A percentile compares a stretch with the other conserved stretches of the same genome.
phyloP scores from a whole-genome alignment of 2,329 filamentous ascomycete genomes.

The Xylaria polymorpha region DNA sequence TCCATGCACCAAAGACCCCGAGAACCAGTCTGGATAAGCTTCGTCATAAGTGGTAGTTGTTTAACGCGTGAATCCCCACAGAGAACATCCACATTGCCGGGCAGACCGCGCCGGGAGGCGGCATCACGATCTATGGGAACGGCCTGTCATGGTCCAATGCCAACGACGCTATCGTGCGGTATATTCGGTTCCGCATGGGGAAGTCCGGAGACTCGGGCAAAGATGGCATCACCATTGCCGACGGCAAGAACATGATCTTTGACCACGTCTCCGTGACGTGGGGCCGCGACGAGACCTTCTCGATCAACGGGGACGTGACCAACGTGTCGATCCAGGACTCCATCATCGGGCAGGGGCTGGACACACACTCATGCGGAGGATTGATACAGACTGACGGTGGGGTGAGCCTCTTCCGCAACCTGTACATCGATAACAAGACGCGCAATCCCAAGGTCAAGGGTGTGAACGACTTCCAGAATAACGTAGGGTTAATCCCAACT shows the following conservation, averaged over 20 bases:
- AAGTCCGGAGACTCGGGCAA: slow-evolving; percentile 62
- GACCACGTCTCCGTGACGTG: slow-evolving; percentile 65
- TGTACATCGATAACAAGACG: slow-evolving; percentile 69
- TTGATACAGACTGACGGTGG: slow-evolving; percentile 63
- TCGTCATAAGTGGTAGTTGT: neutral
- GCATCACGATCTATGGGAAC: slow-evolving; percentile 66
- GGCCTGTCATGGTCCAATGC: slow-evolving; percentile 64
- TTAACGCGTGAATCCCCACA: neutral
- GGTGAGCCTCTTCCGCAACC: slow-evolving; percentile 63
- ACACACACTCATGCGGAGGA: slow-evolving; percentile 64
- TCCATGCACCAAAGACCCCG: neutral
- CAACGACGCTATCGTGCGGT: slow-evolving; percentile 65
- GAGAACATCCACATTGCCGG: slow-evolving; percentile 61
- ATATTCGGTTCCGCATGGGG: slow-evolving; percentile 66
- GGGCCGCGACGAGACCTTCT: slow-evolving; percentile 68
- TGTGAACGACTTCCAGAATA: slow-evolving; percentile 64
- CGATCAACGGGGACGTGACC: slow-evolving; percentile 59
- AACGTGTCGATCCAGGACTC: slow-evolving; percentile 65
- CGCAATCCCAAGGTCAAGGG: slow-evolving; percentile 68
- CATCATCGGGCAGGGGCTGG: slow-evolving; percentile 65
- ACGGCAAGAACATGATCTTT: slow-evolving; percentile 65
- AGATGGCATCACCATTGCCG: slow-evolving; percentile 64
- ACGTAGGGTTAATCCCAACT: slow-evolving; percentile 40
- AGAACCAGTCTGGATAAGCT: neutral
- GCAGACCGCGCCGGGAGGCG: slow-evolving; percentile 62